Evolutionary conservation across 164 flowering plant genomes (phyloP).

Genomic region (Annona cherimola): DNA sequence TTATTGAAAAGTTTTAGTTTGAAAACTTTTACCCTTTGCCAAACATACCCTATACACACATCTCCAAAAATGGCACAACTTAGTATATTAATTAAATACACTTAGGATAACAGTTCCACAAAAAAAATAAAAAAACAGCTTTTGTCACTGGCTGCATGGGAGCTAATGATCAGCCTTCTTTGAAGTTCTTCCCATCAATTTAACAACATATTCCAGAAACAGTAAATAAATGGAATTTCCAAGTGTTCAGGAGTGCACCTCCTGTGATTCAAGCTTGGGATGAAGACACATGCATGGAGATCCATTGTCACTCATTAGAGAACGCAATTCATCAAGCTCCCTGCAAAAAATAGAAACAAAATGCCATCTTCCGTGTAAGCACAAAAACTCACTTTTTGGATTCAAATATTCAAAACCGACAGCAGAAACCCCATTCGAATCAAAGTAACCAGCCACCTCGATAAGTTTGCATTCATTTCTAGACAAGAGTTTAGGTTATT

Average conservation of each 20-base stretch:
- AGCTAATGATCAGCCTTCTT: neutral
- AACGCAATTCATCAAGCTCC: slow-evolving; percentile 51
- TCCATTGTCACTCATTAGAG: slow-evolving; percentile 29
- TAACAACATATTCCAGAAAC: neutral
- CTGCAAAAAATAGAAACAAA: slow-evolving; percentile 33
- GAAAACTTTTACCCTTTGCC: too few species aligned
- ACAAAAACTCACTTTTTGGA: neutral
- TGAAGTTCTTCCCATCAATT: too few species aligned
- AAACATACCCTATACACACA: too few species aligned
- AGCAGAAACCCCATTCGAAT: neutral
- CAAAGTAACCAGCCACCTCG: slow-evolving; percentile 37
- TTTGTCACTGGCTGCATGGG: neutral
- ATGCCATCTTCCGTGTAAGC: neutral
- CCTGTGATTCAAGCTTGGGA: slow-evolving; percentile 11
- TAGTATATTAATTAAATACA: too few species aligned
- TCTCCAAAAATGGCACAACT: too few species aligned
- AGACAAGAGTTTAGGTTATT: slow-evolving; percentile 52
- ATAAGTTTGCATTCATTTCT: slow-evolving; percentile 64
- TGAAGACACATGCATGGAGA: slow-evolving; percentile 22
- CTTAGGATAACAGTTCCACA: too few species aligned
- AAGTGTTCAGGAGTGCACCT: slow-evolving; percentile 24
- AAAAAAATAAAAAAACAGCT: neutral
- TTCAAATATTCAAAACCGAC: neutral
- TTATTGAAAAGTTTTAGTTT: too few species aligned
- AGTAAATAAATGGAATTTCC: neutral